phyloP scores from a whole-genome alignment of 2,329 filamentous ascomycete species.

The Talaromyces sp. region DNA sequence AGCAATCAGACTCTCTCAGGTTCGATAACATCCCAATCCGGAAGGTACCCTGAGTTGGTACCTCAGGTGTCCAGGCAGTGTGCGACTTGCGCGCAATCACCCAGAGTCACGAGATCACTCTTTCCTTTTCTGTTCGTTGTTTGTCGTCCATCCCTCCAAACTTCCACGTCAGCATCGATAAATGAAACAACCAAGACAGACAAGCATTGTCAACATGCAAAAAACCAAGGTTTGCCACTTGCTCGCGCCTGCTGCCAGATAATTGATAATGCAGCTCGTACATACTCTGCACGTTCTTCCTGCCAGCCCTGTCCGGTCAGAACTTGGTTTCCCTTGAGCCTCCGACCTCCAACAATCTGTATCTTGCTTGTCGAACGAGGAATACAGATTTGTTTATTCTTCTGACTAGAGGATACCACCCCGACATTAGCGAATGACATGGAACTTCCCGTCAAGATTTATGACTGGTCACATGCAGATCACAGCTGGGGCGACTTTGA shows the following conservation, averaged over 20 bases:
- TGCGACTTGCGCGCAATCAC: neutral
- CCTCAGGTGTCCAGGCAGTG: neutral
- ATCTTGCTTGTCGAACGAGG: neutral
- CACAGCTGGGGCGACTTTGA: neutral
- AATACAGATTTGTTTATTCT: neutral
- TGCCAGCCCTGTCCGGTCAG: neutral
- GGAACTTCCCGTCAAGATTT: neutral
- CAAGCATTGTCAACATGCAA: neutral
- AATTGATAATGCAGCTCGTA: neutral
- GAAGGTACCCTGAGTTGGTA: neutral
- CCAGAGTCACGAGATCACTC: neutral
- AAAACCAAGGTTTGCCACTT: slow-evolving; percentile 1
- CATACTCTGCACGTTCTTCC: neutral
- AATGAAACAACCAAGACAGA: neutral
- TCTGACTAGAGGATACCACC: neutral
- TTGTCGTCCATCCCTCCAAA: neutral
- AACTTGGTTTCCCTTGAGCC: neutral
- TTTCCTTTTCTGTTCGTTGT: neutral
- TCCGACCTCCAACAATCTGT: neutral
- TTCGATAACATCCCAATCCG: neutral
- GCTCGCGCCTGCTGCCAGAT: neutral
- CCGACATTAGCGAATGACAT: neutral
- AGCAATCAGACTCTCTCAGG: neutral
- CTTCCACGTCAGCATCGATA: neutral
- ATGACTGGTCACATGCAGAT: slow-evolving; percentile 6